phyloP scores from a whole-genome alignment of 148 eudicot species.

The Nepenthes gracilis region DNA sequence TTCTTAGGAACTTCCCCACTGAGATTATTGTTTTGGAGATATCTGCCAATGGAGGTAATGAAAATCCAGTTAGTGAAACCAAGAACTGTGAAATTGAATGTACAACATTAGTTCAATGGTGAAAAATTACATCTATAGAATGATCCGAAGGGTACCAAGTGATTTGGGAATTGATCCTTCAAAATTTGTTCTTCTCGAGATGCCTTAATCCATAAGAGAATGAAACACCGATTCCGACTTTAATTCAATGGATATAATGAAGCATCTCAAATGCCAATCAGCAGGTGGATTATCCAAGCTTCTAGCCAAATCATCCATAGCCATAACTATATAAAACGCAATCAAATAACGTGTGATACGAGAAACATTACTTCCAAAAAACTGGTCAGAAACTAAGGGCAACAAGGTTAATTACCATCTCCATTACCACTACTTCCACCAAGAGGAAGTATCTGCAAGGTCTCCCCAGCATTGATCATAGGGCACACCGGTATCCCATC shows the following conservation, averaged over 20 bases:
- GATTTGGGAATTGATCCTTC: constrained; percentile 64
- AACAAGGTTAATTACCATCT: constrained; percentile 40
- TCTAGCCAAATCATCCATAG: constrained; percentile 35
- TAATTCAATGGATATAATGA: background rate
- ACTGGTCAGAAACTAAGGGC: background rate
- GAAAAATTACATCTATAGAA: constrained; percentile 51
- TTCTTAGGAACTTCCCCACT: constrained; percentile 22
- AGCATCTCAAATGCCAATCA: constrained; percentile 74
- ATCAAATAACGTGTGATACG: background rate
- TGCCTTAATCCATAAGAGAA: constrained; percentile 34
- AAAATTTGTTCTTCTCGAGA: constrained; percentile 63
- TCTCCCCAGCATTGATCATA: constrained; percentile 70
- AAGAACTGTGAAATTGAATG: no score
- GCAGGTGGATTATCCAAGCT: constrained; percentile 38
- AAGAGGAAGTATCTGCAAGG: constrained; percentile 45
- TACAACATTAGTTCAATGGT: background rate
- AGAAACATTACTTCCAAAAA: background rate
- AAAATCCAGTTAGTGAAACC: background rate
- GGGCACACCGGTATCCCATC: constrained; percentile 53
- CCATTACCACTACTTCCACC: constrained; percentile 34
- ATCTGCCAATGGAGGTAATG: constrained; percentile 22
- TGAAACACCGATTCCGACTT: background rate
- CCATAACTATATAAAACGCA: constrained; percentile 24
- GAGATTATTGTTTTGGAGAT: constrained; percentile 56
- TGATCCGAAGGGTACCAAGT: constrained; percentile 42